These are phyloP conservation scores for Teratosphaeriaceae sp. DNA, from an alignment of 2,329 filamentous ascomycete species.

Conservation along the genomic window DNA sequence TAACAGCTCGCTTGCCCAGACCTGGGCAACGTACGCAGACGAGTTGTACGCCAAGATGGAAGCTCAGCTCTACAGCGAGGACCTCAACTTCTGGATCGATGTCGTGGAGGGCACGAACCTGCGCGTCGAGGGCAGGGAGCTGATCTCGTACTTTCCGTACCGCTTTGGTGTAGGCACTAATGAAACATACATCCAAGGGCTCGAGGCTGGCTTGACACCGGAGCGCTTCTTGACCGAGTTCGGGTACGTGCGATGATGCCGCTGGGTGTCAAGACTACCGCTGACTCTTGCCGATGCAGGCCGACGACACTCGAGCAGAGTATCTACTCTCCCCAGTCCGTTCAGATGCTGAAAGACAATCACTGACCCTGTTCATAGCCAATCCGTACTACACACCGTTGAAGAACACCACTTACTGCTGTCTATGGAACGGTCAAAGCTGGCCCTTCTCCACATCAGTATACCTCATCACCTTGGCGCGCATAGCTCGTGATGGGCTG, in stretches of 20 bases:
- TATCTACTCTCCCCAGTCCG: too few relatives aligned
- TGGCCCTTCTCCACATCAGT: constrained; percentile 41
- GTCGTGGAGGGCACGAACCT: constrained; percentile 31
- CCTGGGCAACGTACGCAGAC: constrained; percentile 31
- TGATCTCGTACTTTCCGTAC: constrained; percentile 39
- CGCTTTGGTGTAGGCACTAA: constrained; percentile 37
- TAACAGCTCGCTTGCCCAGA: constrained; percentile 23
- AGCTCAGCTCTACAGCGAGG: constrained; percentile 11
- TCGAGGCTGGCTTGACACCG: constrained; percentile 31
- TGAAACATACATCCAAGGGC: constrained; percentile 14
- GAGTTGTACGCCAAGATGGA: constrained; percentile 31
- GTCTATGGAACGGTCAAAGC: constrained; percentile 41
- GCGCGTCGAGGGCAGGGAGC: constrained; percentile 31
- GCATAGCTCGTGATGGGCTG: constrained; percentile 27
- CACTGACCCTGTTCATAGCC: too few relatives aligned
- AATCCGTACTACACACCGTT: constrained; percentile 34
- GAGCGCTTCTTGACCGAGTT: constrained; percentile 34
- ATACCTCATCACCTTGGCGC: constrained; percentile 36
- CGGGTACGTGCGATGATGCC: too few relatives aligned
- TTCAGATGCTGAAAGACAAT: too few relatives aligned
- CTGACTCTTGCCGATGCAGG: too few relatives aligned
- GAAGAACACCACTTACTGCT: constrained; percentile 27
- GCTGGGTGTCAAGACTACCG: too few relatives aligned
- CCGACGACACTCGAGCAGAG: constrained; percentile 39
- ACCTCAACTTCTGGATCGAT: constrained; percentile 29